phyloP scores from a whole-genome alignment of 106 monocot species.

The Gastrodia elata region DNA sequence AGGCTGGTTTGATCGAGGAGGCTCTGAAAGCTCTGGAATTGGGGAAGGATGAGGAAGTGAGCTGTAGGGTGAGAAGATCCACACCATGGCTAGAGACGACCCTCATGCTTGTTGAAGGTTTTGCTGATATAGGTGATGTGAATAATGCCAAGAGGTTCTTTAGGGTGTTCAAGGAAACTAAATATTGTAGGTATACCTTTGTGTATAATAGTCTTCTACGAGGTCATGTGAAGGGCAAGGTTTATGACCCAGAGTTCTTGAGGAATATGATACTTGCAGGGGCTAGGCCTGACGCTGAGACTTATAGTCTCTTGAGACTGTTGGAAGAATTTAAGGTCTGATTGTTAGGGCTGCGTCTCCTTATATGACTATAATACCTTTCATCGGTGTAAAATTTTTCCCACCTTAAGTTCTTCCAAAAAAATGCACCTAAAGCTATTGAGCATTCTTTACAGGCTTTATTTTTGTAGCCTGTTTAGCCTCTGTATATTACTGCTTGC shows the following conservation, averaged over 20 bases:
- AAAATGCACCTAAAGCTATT: too few species aligned
- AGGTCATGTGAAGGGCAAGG: slow-evolving; percentile 70
- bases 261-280: slow-evolving; percentile 79
- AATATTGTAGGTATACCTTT: slow-evolving; percentile 65
- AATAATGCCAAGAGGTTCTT: slow-evolving; percentile 51
- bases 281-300: slow-evolving; percentile 85
- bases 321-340: slow-evolving; percentile 48
- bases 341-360: not conserved
- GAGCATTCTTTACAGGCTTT: too few species aligned
- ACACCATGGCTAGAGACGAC: slow-evolving; percentile 87
- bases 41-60: slow-evolving; percentile 37
- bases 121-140: slow-evolving; percentile 62
- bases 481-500: too few species aligned
- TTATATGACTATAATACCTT: too few species aligned
- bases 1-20: slow-evolving; percentile 53
- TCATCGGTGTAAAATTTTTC: too few species aligned
- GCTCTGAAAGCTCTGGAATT: slow-evolving; percentile 59
- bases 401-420: too few species aligned
- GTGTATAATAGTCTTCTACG: slow-evolving; percentile 68
- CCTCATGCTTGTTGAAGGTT: slow-evolving; percentile 44
- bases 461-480: too few species aligned
- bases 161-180: slow-evolving; percentile 68
- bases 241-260: slow-evolving; percentile 64
- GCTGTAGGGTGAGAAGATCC: slow-evolving; percentile 61
- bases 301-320: slow-evolving; percentile 76